Evolutionary conservation across 352 stramenopile genomes (phyloP), one percentile per base, ranked within the genome.

Genomic region (Achlya hypogyna): DNA sequence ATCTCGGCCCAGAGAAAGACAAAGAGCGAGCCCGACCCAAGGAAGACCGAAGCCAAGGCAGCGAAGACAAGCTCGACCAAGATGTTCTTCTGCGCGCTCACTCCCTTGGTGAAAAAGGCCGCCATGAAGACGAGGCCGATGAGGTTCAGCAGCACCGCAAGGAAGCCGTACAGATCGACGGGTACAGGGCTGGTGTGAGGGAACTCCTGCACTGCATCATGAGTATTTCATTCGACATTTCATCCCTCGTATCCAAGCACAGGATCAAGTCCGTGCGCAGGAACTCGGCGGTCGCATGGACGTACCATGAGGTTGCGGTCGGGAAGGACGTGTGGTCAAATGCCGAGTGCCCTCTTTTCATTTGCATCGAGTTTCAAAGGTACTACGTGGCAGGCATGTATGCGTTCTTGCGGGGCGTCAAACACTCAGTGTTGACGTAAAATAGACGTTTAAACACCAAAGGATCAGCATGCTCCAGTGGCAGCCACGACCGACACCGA

Each of bases 1-100:
- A 94, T 86, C 72, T 91, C 86, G 53, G 82, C 84, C 86, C 83
- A 94, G 18, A 94, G 78, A 72, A 94, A 89, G 62, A 94, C 76
- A 70, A 94, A 94, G 32, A 94, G 79, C 63, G 86, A 81, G 69
- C 83, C 83, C 66, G 89, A 90, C 35, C 86, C 86, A 23, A 94
- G 72, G 32, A 94, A 75, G 64, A 91, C 69, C 27, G 86, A 79
- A 0, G 83, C 77, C 53, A 91, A 76, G 52, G 88, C 63, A 9
- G 84, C 82, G 40, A 91, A 63, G 28, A 85, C 62, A 40, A 91
- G 62, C 73, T 94, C 86, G n/a, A 80, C 64, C 27, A 86, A 28
- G 22, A 84, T 69, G 67, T 90, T 92, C 75, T 94, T 94, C 75
- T 89, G 81, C 25, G 81, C 78, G 10, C 80, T 72, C 28, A 92